phyloP scores from a whole-genome alignment of 1,139 yeast species.

The Spathaspora sp. region DNA sequence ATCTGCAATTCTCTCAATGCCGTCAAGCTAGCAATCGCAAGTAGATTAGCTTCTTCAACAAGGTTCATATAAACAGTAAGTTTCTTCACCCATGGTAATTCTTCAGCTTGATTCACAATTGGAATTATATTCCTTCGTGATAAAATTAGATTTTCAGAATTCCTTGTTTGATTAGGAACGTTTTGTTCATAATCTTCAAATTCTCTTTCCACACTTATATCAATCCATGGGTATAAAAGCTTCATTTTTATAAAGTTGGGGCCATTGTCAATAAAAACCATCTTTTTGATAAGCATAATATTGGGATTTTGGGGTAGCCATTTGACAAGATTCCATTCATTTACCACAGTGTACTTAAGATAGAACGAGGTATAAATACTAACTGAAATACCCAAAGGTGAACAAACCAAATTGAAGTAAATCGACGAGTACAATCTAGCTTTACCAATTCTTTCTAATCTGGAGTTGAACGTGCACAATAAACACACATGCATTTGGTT shows the following conservation, averaged over 20 bases:
- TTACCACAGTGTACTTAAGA: neutral
- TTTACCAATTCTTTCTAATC: neutral
- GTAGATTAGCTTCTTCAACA: neutral
- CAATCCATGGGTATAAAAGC: neutral
- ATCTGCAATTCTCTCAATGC: neutral
- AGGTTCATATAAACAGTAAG: neutral
- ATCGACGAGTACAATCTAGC: neutral
- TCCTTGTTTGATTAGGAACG: neutral
- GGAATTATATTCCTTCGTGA: neutral
- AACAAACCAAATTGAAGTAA: neutral
- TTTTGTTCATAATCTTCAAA: neutral
- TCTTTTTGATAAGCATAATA: neutral
- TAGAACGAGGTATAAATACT: neutral
- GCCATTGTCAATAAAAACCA: neutral
- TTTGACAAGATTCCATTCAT: neutral
- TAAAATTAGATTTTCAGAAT: neutral
- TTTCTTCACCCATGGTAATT: neutral
- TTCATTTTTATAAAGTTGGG: neutral
- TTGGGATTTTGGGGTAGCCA: neutral
- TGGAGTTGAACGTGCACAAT: neutral
- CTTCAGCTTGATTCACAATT: neutral
- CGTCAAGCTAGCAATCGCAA: neutral
- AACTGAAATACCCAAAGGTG: neutral
- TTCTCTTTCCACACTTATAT: neutral
- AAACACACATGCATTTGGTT: neutral